Evolutionary conservation across 805 yeast genomes (phyloP).

Genomic region (Vanderwaltozyma polyspora): DNA sequence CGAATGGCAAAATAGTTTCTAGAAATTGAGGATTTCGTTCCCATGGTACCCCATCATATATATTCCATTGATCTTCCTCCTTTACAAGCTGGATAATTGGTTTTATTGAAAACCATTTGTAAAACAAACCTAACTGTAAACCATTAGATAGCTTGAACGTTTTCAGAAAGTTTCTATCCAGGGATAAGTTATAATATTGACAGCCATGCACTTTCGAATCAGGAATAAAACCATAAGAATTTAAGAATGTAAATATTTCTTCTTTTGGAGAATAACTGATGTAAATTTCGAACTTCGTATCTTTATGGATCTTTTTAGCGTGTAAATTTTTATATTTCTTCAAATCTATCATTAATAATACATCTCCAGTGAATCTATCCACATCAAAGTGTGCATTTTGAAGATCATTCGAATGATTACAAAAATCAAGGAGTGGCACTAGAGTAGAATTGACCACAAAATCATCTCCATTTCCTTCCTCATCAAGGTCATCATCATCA

Average conservation of each 20-base stretch:
- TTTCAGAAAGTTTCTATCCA: slow-evolving; percentile 11
- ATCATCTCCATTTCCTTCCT: slow-evolving; percentile 29
- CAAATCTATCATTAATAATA: slow-evolving; percentile 25
- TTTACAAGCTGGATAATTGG: slow-evolving; percentile 33
- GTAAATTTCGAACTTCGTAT: slow-evolving; percentile 28
- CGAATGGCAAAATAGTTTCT: neutral
- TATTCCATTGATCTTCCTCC: slow-evolving; percentile 8
- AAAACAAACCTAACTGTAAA: slow-evolving; percentile 16
- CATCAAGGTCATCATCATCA: slow-evolving; percentile 5
- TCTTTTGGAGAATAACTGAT: slow-evolving; percentile 36
- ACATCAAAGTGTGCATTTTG: slow-evolving; percentile 51
- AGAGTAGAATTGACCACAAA: slow-evolving; percentile 41
- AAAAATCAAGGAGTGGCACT: slow-evolving; percentile 60
- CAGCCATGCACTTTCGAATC: slow-evolving; percentile 5
- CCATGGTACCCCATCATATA: neutral
- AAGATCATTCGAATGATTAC: slow-evolving; percentile 40
- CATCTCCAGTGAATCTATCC: slow-evolving; percentile 35
- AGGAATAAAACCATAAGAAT: slow-evolving; percentile 40
- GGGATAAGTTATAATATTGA: slow-evolving; percentile 10
- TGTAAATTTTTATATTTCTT: slow-evolving; percentile 14
- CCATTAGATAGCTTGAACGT: neutral
- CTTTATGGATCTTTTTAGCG: neutral
- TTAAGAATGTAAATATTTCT: slow-evolving; percentile 31
- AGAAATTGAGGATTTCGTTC: neutral
- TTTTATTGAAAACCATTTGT: slow-evolving; percentile 29